A percentile compares a stretch with the other conserved stretches of the same genome.
Evolutionary conservation across 805 yeast genomes (phyloP).

Genomic region (Kurtzmaniella fragi): DNA sequence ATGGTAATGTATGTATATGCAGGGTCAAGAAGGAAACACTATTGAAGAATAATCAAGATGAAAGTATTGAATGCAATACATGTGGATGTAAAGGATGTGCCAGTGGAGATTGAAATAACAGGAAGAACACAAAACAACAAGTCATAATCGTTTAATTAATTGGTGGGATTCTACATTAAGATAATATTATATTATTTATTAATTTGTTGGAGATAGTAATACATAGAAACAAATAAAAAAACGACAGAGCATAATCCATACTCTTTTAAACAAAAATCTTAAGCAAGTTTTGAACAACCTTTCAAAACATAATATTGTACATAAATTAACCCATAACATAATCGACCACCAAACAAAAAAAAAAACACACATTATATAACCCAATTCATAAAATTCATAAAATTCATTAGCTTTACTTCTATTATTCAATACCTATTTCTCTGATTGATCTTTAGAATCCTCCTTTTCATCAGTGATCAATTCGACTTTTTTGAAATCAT

Average conservation of each 20-base stretch:
- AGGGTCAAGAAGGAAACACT: conserved; percentile 68
- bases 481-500: conserved; percentile 16
- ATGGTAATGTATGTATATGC: conserved; percentile 74
- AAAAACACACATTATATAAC: neutral
- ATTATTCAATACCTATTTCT: neutral
- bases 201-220: too few relatives aligned
- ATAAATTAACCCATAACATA: too few relatives aligned
- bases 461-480: conserved; percentile 1
- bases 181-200: too few relatives aligned
- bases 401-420: neutral
- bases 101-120: conserved; percentile 50
- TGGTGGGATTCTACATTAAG: too few relatives aligned
- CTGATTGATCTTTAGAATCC: neutral
- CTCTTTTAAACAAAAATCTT: too few relatives aligned
- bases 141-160: too few relatives aligned
- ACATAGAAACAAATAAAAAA: too few relatives aligned
- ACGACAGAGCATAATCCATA: too few relatives aligned
- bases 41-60: conserved; percentile 22
- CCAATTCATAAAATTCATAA: neutral
- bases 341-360: too few relatives aligned
- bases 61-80: conserved; percentile 53
- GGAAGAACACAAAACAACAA: neutral
- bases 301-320: too few relatives aligned
- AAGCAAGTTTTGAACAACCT: too few relatives aligned
- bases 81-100: conserved; percentile 89